Base-by-base conservation (phyloP, 2,329 filamentous ascomycete genomes). In the Fusarium nanum region DNA sequence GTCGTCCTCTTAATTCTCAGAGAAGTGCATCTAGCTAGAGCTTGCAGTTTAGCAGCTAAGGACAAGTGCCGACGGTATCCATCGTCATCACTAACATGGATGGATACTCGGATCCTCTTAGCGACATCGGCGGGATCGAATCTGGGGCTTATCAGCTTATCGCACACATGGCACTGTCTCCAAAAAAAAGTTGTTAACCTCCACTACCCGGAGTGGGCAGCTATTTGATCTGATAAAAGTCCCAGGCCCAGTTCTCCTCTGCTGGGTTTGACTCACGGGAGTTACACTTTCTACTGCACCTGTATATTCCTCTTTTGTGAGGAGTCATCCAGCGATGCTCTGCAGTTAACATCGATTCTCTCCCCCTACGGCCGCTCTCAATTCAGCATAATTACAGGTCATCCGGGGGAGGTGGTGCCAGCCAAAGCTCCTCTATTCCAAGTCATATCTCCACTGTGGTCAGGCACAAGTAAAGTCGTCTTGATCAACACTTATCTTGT, bases 141-240 rank as follows among this genome's bases (percentile, higher is more conserved):
- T 32, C 59, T 47, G 58, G 65, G 65, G 60, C 69, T 74, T 76
- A 76, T 75, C 73, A 53, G 70, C 63, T 75, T 75, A 75, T 76
- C 74, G 63, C 30, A 25, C 63, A 68, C 62, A 57, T 53, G 54
- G 50, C 41, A 34, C 37, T 25, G 23, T 37, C 44, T 23, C n/a
- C n/a, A 23, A 50, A 40, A 57, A 64, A 65, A 57, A 60, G 50
- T 41, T 56, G 59, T 25, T 46, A 49, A 71, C 68, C 64, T 68
- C 69, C 58, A 64, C 57, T 70, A 50, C 53, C 67, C 59, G 56
- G 32, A 37, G 34, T 37, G 48, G 49, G 34, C 10, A 52, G 30
- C 18, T 34, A 52, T 41, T 50, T 22, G 55, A 71, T 74, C 64
- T 67, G 58, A 65, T 50, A 65, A 62, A 62, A 54, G 47, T 62